phyloP scores from a whole-genome alignment of 2,329 filamentous ascomycete species.

The Chaetomiaceae sp. region DNA sequence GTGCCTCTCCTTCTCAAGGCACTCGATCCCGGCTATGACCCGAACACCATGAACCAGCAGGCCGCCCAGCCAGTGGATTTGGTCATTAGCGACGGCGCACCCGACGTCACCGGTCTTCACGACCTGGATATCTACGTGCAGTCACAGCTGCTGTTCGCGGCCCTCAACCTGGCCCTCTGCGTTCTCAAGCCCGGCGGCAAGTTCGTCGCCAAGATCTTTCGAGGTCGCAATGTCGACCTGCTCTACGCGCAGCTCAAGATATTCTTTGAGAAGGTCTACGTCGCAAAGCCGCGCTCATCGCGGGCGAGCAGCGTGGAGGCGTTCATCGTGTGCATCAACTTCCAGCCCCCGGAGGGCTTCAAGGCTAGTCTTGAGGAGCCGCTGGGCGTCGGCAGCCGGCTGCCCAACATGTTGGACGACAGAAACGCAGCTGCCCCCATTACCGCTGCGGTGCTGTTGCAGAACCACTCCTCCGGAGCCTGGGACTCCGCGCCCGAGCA shows the following conservation, averaged over 20 bases:
- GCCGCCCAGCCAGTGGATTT: conserved; percentile 79
- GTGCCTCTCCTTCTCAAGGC: conserved; percentile 82
- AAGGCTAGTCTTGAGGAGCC: conserved; percentile 69
- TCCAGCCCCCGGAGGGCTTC: conserved; percentile 71
- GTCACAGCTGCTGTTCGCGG: conserved; percentile 88
- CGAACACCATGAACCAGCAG: conserved; percentile 40
- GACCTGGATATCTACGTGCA: conserved; percentile 98
- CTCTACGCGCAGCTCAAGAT: conserved; percentile 90
- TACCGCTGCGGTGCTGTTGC: conserved; percentile 38
- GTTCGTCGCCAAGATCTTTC: conserved; percentile 97
- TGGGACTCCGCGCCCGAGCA: conserved; percentile 34
- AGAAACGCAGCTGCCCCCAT: conserved; percentile 36
- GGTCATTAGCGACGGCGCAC: conserved; percentile 90
- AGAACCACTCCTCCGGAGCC: conserved; percentile 39
- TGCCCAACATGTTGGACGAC: conserved; percentile 45
- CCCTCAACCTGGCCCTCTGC: conserved; percentile 86
- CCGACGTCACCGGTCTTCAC: conserved; percentile 92
- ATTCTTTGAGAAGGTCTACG: conserved; percentile 79
- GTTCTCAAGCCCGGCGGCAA: conserved; percentile 89
- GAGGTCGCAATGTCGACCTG: conserved; percentile 89
- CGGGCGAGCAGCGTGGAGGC: conserved; percentile 95
- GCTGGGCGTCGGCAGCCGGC: conserved; percentile 55
- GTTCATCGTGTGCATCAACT: conserved; percentile 86
- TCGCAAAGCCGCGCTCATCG: conserved; percentile 90
- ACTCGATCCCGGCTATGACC: conserved; percentile 65